phyloP scores from a whole-genome alignment of 192 early-diverging fungal genomes.

The Coemansia sp. region DNA sequence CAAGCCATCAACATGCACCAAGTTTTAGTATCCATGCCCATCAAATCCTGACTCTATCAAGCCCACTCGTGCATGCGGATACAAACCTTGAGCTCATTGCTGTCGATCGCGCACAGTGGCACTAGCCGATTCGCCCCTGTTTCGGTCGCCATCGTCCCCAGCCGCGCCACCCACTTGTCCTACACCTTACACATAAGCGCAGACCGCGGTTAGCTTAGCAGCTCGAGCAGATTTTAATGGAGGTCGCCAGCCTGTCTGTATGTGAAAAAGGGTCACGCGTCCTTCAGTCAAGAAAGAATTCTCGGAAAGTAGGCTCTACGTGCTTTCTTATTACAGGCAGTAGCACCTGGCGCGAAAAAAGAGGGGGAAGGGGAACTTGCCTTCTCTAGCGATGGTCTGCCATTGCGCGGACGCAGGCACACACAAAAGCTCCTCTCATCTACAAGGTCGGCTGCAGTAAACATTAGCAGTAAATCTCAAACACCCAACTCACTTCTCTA shows the following conservation, averaged over 20 bases:
- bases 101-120: conserved; percentile 36
- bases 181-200: conserved; percentile 12
- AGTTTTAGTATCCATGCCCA: background rate
- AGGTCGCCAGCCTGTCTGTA: background rate
- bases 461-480: background rate
- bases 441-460: background rate
- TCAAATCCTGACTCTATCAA: background rate
- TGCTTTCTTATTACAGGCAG: background rate
- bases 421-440: conserved; percentile 39
- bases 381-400: conserved; percentile 38
- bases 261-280: background rate
- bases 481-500: background rate
- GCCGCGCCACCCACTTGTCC: conserved; percentile 41
- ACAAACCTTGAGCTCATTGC: conserved; percentile 31
- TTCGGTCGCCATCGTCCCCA: conserved; percentile 8
- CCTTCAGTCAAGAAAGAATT: background rate
- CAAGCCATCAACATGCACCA: background rate
- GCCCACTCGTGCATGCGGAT: background rate
- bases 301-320: background rate
- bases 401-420: conserved; percentile 28
- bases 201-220: background rate
- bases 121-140: conserved; percentile 19
- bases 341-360: background rate
- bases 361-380: conserved; percentile 7
- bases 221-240: background rate